These are phyloP conservation scores for Aureobasidium mangrovei DNA, from an alignment of 2,329 filamentous ascomycete genomes.

Conservation along the genomic window DNA sequence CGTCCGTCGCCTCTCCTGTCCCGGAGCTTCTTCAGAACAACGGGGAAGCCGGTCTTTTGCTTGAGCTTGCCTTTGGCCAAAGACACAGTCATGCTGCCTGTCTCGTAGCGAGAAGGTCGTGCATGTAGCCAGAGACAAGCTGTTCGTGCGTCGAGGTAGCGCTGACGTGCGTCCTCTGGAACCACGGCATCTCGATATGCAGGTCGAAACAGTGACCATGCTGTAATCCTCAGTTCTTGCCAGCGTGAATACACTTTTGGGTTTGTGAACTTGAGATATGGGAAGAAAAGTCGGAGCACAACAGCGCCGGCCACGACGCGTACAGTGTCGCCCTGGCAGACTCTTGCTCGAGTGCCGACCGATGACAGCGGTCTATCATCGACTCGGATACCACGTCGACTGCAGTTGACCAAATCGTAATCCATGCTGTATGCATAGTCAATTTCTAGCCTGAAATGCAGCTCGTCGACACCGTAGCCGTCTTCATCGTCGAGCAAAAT, in stretches of 20 bases:
- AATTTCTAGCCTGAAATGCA: slow-evolving; percentile 6
- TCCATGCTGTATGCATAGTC: not conserved
- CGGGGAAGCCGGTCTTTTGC: slow-evolving; percentile 6
- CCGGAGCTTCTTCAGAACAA: slow-evolving; percentile 4
- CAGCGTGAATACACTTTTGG: not conserved
- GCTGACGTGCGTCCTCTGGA: not conserved
- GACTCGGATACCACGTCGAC: not conserved
- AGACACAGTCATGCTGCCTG: slow-evolving; percentile 1
- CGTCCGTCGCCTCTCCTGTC: slow-evolving; percentile 3
- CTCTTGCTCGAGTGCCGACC: not conserved
- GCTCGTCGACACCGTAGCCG: not conserved
- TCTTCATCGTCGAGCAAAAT: not conserved
- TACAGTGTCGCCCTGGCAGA: slow-evolving; percentile 2
- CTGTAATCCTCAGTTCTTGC: not conserved
- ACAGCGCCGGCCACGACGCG: not conserved
- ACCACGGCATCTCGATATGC: not conserved
- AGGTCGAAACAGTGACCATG: slow-evolving; percentile 3
- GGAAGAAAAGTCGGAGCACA: not conserved
- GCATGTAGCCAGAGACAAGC: slow-evolving; percentile 8
- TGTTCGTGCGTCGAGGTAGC: slow-evolving; percentile 10
- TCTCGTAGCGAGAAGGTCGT: not conserved
- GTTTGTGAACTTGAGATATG: not conserved
- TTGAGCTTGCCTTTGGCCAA: slow-evolving; percentile 7
- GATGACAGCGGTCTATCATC: not conserved
- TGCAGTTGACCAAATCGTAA: slow-evolving; percentile 4